phyloP scores from a whole-genome alignment of 2,329 filamentous ascomycete species.

The Aurifilum marmelostoma region DNA sequence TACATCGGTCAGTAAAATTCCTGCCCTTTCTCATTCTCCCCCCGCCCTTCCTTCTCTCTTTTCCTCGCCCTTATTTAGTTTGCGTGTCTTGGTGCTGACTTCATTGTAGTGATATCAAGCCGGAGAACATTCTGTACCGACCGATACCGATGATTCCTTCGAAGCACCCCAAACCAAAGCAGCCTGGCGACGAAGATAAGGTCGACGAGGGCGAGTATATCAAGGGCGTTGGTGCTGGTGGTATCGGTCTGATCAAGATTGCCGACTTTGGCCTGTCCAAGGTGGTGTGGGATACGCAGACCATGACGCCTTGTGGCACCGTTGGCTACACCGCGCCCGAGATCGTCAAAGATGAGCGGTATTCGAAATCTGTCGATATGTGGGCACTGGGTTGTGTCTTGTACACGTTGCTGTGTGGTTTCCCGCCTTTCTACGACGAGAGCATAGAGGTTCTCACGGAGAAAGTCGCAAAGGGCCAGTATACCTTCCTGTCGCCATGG shows the following conservation, averaged over 20 bases:
- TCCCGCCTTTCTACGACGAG: constrained; percentile 98
- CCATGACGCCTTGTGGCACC: constrained; percentile 98
- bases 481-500: constrained; percentile 97
- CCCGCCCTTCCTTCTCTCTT: not conserved
- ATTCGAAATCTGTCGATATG: constrained; percentile 99
- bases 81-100: constrained; percentile 28
- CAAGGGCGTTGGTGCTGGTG: constrained; percentile 78
- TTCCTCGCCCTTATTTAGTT: not conserved
- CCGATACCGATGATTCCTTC: constrained; percentile 81
- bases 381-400: constrained; percentile 97
- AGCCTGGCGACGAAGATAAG: constrained; percentile 94
- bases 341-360: constrained; percentile 98
- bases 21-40: too few relatives aligned
- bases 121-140: constrained; percentile 93
- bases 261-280: constrained; percentile 98
- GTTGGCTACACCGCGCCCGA: constrained; percentile 98
- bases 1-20: constrained; percentile 91
- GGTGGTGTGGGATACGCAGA: constrained; percentile 96
- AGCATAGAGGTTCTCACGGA: constrained; percentile 96
- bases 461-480: constrained; percentile 95
- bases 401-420: constrained; percentile 95
- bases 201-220: constrained; percentile 94
- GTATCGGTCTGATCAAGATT: constrained; percentile 95
- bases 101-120: constrained; percentile 84
- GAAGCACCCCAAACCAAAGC: constrained; percentile 77